Base-by-base conservation (phyloP, 208 protist species). In the Acanthamoeba castellanii region DNA sequence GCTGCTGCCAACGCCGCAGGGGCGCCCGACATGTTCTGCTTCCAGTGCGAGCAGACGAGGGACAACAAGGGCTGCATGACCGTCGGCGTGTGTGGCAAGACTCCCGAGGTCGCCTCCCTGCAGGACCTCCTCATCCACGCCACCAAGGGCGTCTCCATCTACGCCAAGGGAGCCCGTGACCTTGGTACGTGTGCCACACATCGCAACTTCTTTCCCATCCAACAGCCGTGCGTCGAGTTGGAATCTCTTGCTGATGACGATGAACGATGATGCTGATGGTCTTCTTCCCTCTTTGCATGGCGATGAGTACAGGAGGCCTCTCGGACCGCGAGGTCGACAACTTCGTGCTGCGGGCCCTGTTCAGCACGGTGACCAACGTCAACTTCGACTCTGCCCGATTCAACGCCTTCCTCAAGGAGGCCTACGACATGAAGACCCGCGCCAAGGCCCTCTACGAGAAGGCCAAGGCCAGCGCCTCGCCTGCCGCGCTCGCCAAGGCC, bases 311-410 rank as follows among this genome's bases (percentile, higher is more conserved):
- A 57, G 87, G 52, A 14, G 84, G 34, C 14, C 42, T 89, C 7
- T 42, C 52, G 14, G 84, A 89, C 64, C 55, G 52, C 25, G 92
- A 96, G 22, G 70, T 96, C 50, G 84, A 98, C 91, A 70, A 74
- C n/a, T 97, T 97, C 57, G 85, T 96, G 11, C 95, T 97, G 34
- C 34, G 84, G n/a, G 66, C 78, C 3, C 59, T 97, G 20, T 98
- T 98, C 95, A 70, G 96, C 47, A 98, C 97, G 25, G 94, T 98
- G 57, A 98, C 97, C 81, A 98, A 98, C 82, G 97, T 98, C 30
- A 98, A 95, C 94, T 95, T 95, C 13, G 55, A 91, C 27, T 0
- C 70, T 0, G 74, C 27, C 27, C 27, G 76, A 16, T 94, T 95
- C 78, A 78, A 34, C 14, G 34, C 13, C 37, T 92, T 85, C 61